phyloP scores from a whole-genome alignment of 2,329 filamentous ascomycete genomes.

The Raffaelea ambrosiae region DNA sequence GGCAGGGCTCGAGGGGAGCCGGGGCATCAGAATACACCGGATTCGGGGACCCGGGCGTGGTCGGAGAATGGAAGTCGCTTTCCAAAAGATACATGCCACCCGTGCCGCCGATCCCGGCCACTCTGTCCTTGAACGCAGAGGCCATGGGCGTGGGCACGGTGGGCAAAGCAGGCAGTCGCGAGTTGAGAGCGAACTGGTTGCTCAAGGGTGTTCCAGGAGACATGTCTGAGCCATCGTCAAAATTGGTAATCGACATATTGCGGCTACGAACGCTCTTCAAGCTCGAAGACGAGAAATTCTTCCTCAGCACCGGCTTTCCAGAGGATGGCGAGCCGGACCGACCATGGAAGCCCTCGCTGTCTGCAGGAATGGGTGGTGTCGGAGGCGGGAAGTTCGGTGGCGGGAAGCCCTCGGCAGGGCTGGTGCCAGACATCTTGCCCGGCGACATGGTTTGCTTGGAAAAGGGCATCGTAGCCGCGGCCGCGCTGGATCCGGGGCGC shows the following conservation, averaged over 20 bases:
- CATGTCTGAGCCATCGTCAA: conserved; percentile 54
- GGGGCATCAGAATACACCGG: conserved; percentile 57
- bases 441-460: conserved; percentile 12
- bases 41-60: conserved; percentile 54
- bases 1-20: conserved; percentile 80
- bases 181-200: conserved; percentile 49
- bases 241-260: conserved; percentile 58
- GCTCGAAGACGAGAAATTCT: conserved; percentile 64
- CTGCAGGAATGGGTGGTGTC: conserved; percentile 26
- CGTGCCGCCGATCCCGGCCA: conserved; percentile 44
- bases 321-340: conserved; percentile 46
- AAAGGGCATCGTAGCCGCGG: conserved; percentile 15
- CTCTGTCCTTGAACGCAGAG: conserved; percentile 50
- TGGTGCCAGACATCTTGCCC: conserved; percentile 11
- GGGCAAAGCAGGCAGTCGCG: conserved; percentile 48
- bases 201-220: conserved; percentile 70
- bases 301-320: conserved; percentile 42
- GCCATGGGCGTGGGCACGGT: conserved; percentile 60
- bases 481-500: conserved; percentile 16
- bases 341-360: conserved; percentile 15
- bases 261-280: conserved; percentile 64
- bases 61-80: conserved; percentile 65
- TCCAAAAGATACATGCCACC: conserved; percentile 78
- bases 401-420: conserved; percentile 16
- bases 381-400: conserved; percentile 20